Base-by-base conservation (phyloP, 352 stramenopile species). In the Globisporangium emineosum region DNA sequence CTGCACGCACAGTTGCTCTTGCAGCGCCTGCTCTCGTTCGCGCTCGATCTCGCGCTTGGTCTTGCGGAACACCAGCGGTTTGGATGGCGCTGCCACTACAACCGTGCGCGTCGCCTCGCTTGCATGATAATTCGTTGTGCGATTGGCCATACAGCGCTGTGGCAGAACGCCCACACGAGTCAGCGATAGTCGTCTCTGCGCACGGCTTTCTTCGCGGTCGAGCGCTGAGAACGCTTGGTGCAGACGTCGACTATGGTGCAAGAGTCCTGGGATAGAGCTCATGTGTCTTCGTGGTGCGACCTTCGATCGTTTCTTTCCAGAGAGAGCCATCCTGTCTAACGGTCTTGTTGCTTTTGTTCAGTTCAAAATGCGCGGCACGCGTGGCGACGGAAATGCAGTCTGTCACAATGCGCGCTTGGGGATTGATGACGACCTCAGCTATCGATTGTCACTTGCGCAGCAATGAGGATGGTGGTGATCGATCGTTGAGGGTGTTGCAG, bases 11-110 rank as follows among this genome's bases (percentile, higher is more conserved):
- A 72, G 49, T 35, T 52, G 57, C 56, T 79, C 60, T 42, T 75
- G 37, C 4, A 42, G 60, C 9, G 40, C 67, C 57, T 64, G 64
- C n/a, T 79, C 68, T 27, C 69, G 65, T 53, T 87, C 76, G 35
- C 73, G 66, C 35, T 86, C 73, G 7, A 84, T 62, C 59, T 87
- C 78, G 1, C 73, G 70, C 63, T 84, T 87, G 19, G 78, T 87
- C 62, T 84, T 87, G 21, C 78, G 68, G 37, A 84, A 87, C 35
- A 80, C 67, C 0, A 86, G 56, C 10, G 71, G 75, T 33, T 79
- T 82, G 8, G 59, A 37, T 5, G 51, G 29, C 30, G 66, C 64
- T 33, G 45, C 32, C 29, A 66, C 57, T 33, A 29, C 50, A n/a
- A 33, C 52, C 49, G 53, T 62, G 25, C 43, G 21, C 0, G 66